Evolutionary conservation across 148 eudicot genomes (phyloP).

Genomic region (Silene uniflora): DNA sequence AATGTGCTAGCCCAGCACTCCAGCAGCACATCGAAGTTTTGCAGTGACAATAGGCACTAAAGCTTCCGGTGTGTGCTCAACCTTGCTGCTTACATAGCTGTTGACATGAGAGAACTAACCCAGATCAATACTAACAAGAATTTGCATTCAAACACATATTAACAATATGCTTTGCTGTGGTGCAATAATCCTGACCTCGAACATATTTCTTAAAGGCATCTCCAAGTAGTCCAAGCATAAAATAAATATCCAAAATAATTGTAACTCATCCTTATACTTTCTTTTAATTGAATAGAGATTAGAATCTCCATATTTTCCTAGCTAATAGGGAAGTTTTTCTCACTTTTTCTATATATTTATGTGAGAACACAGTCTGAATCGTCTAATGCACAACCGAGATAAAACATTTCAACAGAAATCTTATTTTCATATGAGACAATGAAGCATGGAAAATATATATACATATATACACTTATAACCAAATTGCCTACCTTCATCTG

Average conservation of each 20-base stretch:
- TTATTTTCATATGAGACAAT: background rate
- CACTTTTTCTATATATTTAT: background rate
- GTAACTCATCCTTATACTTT: conserved; percentile 98
- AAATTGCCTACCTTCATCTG: background rate
- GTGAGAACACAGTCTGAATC: background rate
- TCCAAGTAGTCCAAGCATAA: conserved; percentile 72
- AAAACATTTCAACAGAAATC: background rate
- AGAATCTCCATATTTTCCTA: background rate
- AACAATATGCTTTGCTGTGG: conserved; percentile 82
- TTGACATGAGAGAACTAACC: conserved; percentile 88
- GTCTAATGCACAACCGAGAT: background rate
- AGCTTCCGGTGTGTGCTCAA: conserved; percentile 70
- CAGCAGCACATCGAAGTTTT: conserved; percentile 84
- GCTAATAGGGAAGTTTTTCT: too few relatives aligned
- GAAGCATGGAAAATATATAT: background rate
- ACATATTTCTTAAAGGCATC: conserved; percentile 91
- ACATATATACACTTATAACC: background rate
- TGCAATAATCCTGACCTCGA: conserved; percentile 98
- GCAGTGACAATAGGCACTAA: conserved; percentile 57
- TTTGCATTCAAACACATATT: conserved; percentile 92
- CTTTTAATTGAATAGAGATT: conserved; percentile 37
- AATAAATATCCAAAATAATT: conserved; percentile 92
- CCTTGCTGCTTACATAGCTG: conserved; percentile 88
- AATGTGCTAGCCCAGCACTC: conserved; percentile 72
- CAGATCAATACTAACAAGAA: conserved; percentile 94